A percentile compares a stretch with the other conserved stretches of the same genome.
Evolutionary conservation across 1,139 yeast species (phyloP).

Genomic region (Scheffersomyces illinoinensis): DNA sequence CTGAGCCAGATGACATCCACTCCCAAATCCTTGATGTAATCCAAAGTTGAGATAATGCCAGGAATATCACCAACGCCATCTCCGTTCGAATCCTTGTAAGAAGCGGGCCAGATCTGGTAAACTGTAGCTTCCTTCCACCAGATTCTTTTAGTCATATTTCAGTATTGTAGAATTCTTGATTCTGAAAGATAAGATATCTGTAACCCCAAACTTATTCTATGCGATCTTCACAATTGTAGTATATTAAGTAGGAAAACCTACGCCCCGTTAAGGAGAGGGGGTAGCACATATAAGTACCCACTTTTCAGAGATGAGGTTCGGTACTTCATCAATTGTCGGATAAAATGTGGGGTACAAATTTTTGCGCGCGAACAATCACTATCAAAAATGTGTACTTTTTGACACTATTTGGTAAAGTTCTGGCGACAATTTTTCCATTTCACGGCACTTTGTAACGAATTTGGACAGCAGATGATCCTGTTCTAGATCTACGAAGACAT

Average conservation of each 20-base stretch:
- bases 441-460: too few relatives aligned
- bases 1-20: constrained; percentile 25
- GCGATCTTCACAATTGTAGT: neutral
- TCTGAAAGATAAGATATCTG: neutral
- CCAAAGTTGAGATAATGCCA: constrained; percentile 23
- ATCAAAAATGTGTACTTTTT: neutral
- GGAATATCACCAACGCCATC: constrained; percentile 26
- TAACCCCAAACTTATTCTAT: neutral
- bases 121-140: constrained; percentile 28
- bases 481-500: neutral
- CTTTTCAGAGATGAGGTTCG: neutral
- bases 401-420: neutral
- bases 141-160: constrained; percentile 6
- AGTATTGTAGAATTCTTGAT: neutral
- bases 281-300: neutral
- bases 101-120: constrained; percentile 29
- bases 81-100: constrained; percentile 27
- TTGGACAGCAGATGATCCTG: neutral
- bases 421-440: neutral
- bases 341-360: neutral
- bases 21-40: constrained; percentile 22
- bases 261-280: neutral
- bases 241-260: neutral
- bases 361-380: neutral
- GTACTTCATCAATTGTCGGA: neutral